Conservation (phyloP, 2,329 filamentous ascomycete genomes). For the Xylaria sp. region DNA sequence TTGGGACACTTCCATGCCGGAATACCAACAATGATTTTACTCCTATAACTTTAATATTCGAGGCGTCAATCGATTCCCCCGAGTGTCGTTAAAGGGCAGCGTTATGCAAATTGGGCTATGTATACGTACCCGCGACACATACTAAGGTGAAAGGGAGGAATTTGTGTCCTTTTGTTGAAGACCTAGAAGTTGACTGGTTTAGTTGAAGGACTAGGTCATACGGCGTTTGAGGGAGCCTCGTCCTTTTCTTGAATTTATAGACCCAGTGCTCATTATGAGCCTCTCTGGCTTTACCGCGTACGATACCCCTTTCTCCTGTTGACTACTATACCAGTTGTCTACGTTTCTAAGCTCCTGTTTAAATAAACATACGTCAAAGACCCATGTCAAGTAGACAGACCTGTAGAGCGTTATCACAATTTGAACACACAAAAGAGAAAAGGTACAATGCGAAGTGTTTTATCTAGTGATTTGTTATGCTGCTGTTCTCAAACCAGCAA, state of each 20-base stretch:
- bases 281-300: constrained; percentile 17
- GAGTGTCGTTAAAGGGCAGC: not conserved
- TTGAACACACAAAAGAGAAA: not conserved
- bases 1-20: constrained; percentile 35
- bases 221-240: constrained; percentile 18
- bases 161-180: not conserved
- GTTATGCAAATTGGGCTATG: not conserved
- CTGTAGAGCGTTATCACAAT: not conserved
- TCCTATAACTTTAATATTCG: not conserved
- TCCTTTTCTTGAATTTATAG: not conserved
- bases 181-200: not conserved
- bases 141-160: not conserved
- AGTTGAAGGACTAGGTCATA: not conserved
- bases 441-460: not conserved
- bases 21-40: constrained; percentile 20
- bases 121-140: not conserved
- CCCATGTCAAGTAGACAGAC: not conserved
- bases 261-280: constrained; percentile 11
- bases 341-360: not conserved
- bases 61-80: not conserved
- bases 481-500: not conserved
- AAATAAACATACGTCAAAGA: not conserved
- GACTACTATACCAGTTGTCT: not conserved
- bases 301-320: constrained; percentile 31
- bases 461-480: not conserved